phyloP scores from a whole-genome alignment of 306 rosid species.

The Cicer chorassanicum region DNA sequence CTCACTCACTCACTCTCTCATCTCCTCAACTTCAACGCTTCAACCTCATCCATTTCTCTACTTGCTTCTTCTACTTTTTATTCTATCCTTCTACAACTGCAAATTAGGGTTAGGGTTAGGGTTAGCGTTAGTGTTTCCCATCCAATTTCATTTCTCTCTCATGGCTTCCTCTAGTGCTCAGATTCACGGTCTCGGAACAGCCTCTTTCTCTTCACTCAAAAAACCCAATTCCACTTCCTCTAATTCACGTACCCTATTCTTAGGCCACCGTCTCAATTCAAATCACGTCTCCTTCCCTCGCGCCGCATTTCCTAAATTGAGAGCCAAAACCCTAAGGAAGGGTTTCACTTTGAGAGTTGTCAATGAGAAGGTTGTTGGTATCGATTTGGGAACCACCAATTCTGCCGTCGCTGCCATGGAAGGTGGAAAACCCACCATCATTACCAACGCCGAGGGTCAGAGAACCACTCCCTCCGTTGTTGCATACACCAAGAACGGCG shows the following conservation, averaged over 20 bases:
- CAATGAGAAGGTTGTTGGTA: conserved; percentile 82
- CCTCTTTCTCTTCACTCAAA: conserved; percentile 51
- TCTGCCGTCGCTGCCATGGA: conserved; percentile 90
- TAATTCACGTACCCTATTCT: conserved; percentile 54
- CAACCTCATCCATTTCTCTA: neutral
- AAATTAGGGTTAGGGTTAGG: conserved; percentile 25
- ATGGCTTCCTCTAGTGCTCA: conserved; percentile 76
- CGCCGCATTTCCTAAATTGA: conserved; percentile 53
- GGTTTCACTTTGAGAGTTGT: conserved; percentile 57
- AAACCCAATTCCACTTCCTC: conserved; percentile 43
- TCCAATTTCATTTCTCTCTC: neutral
- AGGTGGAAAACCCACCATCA: conserved; percentile 85
- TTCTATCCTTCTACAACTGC: neutral
- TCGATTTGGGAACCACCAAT: conserved; percentile 84
- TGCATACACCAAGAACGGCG: conserved; percentile 86
- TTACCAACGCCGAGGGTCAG: conserved; percentile 89
- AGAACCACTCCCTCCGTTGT: conserved; percentile 92
- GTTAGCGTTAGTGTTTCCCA: neutral
- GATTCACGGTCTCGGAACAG: conserved; percentile 71
- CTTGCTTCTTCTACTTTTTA: neutral
- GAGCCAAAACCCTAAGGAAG: conserved; percentile 26
- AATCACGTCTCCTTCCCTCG: conserved; percentile 32
- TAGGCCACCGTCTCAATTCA: conserved; percentile 56
- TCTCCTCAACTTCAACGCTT: neutral
- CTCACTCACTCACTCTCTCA: no score